Conservation (phyloP, 2,329 filamentous ascomycete genomes). For the Aquanectria penicillioides region DNA sequence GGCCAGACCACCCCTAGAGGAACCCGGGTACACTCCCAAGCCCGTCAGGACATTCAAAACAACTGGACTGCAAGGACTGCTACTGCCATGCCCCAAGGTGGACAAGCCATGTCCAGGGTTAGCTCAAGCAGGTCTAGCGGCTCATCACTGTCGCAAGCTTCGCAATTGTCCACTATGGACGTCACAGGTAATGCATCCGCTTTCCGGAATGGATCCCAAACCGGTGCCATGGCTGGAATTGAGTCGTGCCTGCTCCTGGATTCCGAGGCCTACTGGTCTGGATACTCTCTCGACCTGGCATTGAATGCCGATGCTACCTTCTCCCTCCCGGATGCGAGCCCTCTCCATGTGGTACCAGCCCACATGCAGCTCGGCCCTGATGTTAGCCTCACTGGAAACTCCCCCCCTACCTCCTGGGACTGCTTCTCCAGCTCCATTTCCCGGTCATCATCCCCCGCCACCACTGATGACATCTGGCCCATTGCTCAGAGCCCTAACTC, state of each 20-base stretch:
- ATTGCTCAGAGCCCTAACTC: conserved; percentile 53
- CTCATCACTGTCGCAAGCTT: conserved; percentile 61
- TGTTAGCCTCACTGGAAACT: conserved; percentile 57
- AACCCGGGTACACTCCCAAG: conserved; percentile 53
- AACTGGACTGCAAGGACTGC: conserved; percentile 58
- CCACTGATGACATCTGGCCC: conserved; percentile 60
- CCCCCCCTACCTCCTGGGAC: conserved; percentile 63
- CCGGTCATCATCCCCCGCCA: conserved; percentile 61
- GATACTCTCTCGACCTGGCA: conserved; percentile 57
- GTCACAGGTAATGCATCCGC: conserved; percentile 60
- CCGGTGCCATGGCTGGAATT: conserved; percentile 56
- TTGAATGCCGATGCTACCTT: conserved; percentile 55
- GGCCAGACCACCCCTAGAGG: conserved; percentile 65
- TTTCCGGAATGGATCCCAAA: conserved; percentile 53
- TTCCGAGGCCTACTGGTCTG: conserved; percentile 60
- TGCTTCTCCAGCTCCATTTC: conserved; percentile 64
- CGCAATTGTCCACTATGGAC: conserved; percentile 62
- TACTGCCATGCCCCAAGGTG: conserved; percentile 44
- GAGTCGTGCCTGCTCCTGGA: conserved; percentile 64
- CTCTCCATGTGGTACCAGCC: conserved; percentile 65
- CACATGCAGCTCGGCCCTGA: conserved; percentile 67
- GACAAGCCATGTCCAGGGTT: conserved; percentile 53
- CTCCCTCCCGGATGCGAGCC: conserved; percentile 53
- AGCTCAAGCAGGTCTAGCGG: conserved; percentile 51
- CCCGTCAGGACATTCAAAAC: conserved; percentile 55